Base-by-base conservation (phyloP, 2,329 filamentous ascomycete species). In the Davidsoniella neocaledoniae region DNA sequence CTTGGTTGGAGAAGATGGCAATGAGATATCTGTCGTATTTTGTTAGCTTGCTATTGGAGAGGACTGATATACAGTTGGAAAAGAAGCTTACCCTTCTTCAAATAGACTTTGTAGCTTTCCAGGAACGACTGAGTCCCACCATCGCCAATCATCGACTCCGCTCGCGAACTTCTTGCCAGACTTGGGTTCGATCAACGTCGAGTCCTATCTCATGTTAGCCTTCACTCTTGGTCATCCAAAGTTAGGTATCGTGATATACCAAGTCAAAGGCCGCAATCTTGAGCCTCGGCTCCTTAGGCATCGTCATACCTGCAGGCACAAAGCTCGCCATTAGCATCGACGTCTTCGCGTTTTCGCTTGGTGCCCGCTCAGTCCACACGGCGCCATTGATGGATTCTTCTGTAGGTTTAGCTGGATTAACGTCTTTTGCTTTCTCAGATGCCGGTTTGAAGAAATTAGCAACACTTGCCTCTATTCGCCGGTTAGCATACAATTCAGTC, bases 1-100 rank as follows among this genome's bases (percentile, higher is more conserved):
- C 88, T 64, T 98, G 91, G 62, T 98, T 98, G 54, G 85, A 93
- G 46, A 98, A 66, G 44, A 96, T 76, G 16, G 86, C 74, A 10
- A 96, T 65, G 43, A 74, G 74, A 63, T 84, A 93, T 26, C 83
- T 84, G 57, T 21, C 8, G 2, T 10, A 39, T 12, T 4, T 21
- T 49, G 29, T 43, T 36, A 43, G 45, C 16, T 26, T 8, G n/a
- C n/a, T 38, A 49, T 39, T 19, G 48, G 33, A 45, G 21, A 45
- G 21, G 54, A 46, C 47, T 33, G 10, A 53, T 19, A 36, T 19
- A 4, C 26, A 10, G 19, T 10, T 23, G 23, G 45, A 49, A 14
- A 3, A 39, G 9, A 47, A 36, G 55, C 65, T 43, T 65, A 84
- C 74, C 79, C 86, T 56, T 91, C 75, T 9, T 76, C 68, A 5